These are phyloP conservation scores for Populus hybrid DNA, from an alignment of 441 rosid genomes.

Conservation along the genomic window DNA sequence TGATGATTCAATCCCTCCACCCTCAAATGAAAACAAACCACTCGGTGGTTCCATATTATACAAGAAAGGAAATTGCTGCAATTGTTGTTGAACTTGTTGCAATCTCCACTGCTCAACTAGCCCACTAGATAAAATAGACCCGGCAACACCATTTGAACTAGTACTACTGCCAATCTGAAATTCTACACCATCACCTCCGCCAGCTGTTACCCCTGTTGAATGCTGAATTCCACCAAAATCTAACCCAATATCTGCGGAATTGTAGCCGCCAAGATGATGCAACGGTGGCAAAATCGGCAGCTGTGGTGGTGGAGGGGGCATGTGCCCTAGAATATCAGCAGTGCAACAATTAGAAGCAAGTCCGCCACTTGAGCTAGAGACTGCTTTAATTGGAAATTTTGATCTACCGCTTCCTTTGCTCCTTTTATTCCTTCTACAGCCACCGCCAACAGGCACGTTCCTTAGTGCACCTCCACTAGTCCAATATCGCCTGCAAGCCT, in stretches of 20 bases:
- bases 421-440: slow-evolving; percentile 78
- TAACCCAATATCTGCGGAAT: slow-evolving; percentile 43
- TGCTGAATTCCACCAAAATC: slow-evolving; percentile 38
- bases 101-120: slow-evolving; percentile 63
- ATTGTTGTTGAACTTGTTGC: background rate
- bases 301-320: slow-evolving; percentile 44
- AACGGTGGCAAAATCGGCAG: slow-evolving; percentile 47
- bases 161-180: slow-evolving; percentile 25
- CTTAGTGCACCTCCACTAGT: slow-evolving; percentile 87
- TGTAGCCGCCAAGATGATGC: slow-evolving; percentile 42
- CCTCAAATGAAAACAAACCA: slow-evolving; percentile 54
- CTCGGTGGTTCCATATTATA: slow-evolving; percentile 42
- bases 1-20: slow-evolving; percentile 30
- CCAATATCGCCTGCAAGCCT: slow-evolving; percentile 91
- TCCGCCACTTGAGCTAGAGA: slow-evolving; percentile 29
- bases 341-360: slow-evolving; percentile 32
- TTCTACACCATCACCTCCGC: slow-evolving; percentile 22
- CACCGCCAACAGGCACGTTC: slow-evolving; percentile 89
- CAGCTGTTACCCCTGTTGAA: slow-evolving; percentile 17
- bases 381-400: slow-evolving; percentile 39
- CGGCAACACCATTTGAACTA: slow-evolving; percentile 25
- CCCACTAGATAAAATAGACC: slow-evolving; percentile 33
- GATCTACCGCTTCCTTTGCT: slow-evolving; percentile 58
- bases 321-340: slow-evolving; percentile 38
- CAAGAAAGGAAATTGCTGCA: slow-evolving; percentile 46